Percentiles rank a stretch among this genome's conserved stretches.
These are phyloP conservation scores for Alternaria gansuensis DNA, from an alignment of 2,329 filamentous ascomycete genomes.

Conservation along the genomic window DNA sequence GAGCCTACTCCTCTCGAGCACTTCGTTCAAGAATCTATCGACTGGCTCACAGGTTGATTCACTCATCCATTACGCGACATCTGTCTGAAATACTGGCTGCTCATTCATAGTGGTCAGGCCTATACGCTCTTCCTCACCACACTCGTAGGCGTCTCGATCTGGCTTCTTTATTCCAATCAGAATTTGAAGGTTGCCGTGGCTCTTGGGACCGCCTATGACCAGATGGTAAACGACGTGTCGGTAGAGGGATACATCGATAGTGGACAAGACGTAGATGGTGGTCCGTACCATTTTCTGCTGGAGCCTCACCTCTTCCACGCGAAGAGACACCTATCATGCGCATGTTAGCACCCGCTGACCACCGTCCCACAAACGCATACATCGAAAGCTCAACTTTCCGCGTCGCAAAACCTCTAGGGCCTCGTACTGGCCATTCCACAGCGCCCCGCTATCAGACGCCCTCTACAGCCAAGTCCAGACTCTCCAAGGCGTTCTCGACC, in stretches of 20 bases:
- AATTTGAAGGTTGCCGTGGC: neutral
- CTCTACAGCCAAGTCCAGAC: neutral
- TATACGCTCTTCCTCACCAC: neutral
- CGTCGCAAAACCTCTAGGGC: neutral
- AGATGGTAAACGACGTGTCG: neutral
- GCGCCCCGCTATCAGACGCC: neutral
- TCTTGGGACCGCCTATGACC: neutral
- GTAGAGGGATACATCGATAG: neutral
- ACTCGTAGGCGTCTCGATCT: neutral
- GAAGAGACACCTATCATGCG: slow-evolving; percentile 6
- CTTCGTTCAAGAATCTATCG: neutral
- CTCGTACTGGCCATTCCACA: neutral
- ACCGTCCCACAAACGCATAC: slow-evolving; percentile 6
- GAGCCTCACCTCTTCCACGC: accelerated
- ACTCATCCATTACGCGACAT: neutral
- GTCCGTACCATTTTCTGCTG: neutral
- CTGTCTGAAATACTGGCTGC: slow-evolving; percentile 3
- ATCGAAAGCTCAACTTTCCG: neutral
- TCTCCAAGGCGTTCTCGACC: slow-evolving; percentile 1
- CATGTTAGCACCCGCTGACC: neutral
- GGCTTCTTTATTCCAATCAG: neutral
- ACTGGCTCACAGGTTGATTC: neutral
- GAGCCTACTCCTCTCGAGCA: neutral
- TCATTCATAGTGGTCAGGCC: neutral
- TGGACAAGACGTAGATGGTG: too few relatives aligned